Conservation (phyloP, 192 early-diverging fungal species). For the Entomortierella beljakovae region DNA sequence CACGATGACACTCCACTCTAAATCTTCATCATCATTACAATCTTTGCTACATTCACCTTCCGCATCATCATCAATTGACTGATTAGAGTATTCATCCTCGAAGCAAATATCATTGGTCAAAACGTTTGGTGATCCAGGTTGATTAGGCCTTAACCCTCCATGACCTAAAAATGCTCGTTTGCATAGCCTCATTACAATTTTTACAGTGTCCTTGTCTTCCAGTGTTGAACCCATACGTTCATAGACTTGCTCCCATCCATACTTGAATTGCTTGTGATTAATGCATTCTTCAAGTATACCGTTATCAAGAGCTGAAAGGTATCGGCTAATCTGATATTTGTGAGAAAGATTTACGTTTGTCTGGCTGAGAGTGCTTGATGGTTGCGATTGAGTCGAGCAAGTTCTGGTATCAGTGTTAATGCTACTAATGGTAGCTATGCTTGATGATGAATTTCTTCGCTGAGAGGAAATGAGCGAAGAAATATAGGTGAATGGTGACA, state of each 20-base stretch:
- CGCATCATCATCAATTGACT: too few species aligned
- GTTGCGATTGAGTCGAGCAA: not conserved
- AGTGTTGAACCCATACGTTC: conserved; percentile 41
- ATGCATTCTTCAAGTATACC: conserved; percentile 41
- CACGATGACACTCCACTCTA: not conserved
- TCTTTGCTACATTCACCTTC: not conserved
- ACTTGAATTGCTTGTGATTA: conserved; percentile 37
- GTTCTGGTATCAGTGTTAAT: not conserved
- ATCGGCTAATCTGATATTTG: conserved; percentile 6
- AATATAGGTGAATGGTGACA: not conserved
- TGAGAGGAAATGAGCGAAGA: not conserved
- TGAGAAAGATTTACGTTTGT: not conserved
- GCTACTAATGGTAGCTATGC: not conserved
- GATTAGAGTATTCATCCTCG: not conserved
- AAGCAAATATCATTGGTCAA: conserved; percentile 17
- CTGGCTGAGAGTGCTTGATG: not conserved
- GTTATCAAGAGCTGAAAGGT: conserved; percentile 26
- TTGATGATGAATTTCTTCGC: not conserved
- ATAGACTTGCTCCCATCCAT: conserved; percentile 33
- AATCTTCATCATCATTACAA: not conserved
- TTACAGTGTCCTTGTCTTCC: conserved; percentile 30
- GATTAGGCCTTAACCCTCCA: conserved; percentile 4
- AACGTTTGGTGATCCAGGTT: conserved; percentile 10
- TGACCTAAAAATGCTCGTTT: conserved; percentile 29
- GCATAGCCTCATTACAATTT: conserved; percentile 32